phyloP scores from a whole-genome alignment of 371 early-diverging fungal genomes.

The Apophysomyces variabilis region DNA sequence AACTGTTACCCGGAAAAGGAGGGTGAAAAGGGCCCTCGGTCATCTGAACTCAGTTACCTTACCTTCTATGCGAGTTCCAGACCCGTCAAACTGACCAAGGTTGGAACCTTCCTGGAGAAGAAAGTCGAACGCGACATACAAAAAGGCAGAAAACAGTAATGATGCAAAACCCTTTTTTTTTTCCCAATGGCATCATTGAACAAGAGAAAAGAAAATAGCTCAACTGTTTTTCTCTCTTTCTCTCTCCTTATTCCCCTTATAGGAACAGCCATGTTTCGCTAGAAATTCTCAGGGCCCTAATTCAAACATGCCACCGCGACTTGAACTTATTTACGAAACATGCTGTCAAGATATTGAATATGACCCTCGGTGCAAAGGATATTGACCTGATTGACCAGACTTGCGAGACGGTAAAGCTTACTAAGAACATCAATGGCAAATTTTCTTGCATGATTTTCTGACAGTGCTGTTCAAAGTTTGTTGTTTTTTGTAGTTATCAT shows the following conservation, averaged over 20 bases:
- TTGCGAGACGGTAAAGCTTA: conserved; percentile 56
- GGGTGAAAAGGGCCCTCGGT: conserved; percentile 80
- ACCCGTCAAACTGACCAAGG: conserved; percentile 92
- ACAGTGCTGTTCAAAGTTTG: conserved; percentile 51
- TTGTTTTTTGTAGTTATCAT: conserved; percentile 68
- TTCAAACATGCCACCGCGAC: conserved; percentile 76
- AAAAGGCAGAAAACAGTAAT: conserved; percentile 66
- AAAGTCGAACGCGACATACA: conserved; percentile 72
- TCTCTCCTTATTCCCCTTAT: not conserved
- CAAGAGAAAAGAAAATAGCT: conserved; percentile 4
- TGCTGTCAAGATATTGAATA: conserved; percentile 58
- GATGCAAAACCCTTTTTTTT: not conserved
- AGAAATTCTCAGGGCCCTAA: conserved; percentile 74
- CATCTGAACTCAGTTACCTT: conserved; percentile 87
- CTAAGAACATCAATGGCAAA: not conserved
- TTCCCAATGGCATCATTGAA: not conserved
- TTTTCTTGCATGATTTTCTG: not conserved
- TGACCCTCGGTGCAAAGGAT: conserved; percentile 58
- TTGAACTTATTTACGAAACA: conserved; percentile 84
- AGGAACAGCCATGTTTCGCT: conserved; percentile 60
- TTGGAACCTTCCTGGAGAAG: conserved; percentile 84
- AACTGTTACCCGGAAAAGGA: conserved; percentile 89
- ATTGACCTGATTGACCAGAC: conserved; percentile 56
- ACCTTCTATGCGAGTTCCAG: conserved; percentile 89
- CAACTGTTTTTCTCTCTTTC: not conserved